Conservation (phyloP, 345 rosid species). For the Carallia brachiata region DNA sequence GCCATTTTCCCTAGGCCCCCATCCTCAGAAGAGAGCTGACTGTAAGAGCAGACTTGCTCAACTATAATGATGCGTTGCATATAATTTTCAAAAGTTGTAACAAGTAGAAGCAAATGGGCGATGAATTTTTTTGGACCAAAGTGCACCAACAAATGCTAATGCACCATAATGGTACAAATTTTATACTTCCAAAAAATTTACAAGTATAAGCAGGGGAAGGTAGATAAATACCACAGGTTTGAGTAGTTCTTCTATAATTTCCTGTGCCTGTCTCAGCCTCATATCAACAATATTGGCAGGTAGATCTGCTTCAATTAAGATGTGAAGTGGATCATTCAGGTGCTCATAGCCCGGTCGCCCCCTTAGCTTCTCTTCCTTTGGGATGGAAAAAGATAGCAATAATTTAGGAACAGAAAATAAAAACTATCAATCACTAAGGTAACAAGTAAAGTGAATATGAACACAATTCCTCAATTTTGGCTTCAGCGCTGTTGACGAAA, state of each 20-base stretch:
- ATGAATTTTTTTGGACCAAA: neutral
- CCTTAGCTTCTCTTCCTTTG: constrained; percentile 44
- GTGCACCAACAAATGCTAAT: neutral
- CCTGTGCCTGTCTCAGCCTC: constrained; percentile 48
- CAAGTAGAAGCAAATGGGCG: neutral
- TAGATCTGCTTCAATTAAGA: constrained; percentile 47
- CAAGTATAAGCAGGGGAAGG: constrained; percentile 14
- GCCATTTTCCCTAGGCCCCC: neutral
- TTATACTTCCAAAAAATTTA: neutral
- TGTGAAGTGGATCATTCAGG: constrained; percentile 49
- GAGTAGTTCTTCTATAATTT: constrained; percentile 81
- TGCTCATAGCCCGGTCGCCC: constrained; percentile 56
- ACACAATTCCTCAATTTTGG: constrained; percentile 1
- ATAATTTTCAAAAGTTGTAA: neutral
- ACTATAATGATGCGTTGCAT: neutral
- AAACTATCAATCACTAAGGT: neutral
- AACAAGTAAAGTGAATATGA: neutral
- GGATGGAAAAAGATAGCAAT: constrained; percentile 3
- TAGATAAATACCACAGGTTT: constrained; percentile 74
- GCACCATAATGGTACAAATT: neutral
- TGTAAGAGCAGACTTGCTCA: neutral
- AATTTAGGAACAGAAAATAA: constrained; percentile 11
- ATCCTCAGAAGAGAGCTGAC: neutral
- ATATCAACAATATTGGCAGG: constrained; percentile 48
- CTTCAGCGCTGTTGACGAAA: neutral